A percentile compares a stretch with the other conserved stretches of the same genome.
These are phyloP conservation scores for Apiospora rasikravindrae DNA, from an alignment of 2,329 filamentous ascomycete genomes.

Conservation along the genomic window DNA sequence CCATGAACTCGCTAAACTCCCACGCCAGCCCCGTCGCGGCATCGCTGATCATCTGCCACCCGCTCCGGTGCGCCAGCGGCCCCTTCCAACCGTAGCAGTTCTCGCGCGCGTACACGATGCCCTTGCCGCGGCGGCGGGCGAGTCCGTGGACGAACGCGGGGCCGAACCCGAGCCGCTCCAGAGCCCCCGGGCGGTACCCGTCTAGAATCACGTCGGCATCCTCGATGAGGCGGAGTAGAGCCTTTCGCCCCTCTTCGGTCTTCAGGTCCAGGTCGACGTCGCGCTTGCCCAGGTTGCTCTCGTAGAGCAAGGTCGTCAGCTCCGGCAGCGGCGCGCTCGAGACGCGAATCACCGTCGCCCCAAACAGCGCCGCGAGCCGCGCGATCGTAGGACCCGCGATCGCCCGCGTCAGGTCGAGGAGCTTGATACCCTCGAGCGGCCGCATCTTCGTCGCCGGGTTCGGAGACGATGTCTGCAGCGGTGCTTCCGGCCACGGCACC, in stretches of 20 bases:
- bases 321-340: constrained; percentile 47
- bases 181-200: constrained; percentile 53
- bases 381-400: constrained; percentile 54
- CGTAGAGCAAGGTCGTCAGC: constrained; percentile 46
- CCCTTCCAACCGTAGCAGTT: constrained; percentile 61
- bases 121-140: constrained; percentile 44
- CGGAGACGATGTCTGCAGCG: constrained; percentile 32
- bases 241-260: constrained; percentile 42
- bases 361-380: constrained; percentile 48
- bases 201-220: constrained; percentile 57
- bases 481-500: constrained; percentile 47
- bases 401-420: constrained; percentile 53
- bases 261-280: constrained; percentile 50
- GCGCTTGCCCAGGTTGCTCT: constrained; percentile 58
- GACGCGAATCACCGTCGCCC: constrained; percentile 53
- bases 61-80: constrained; percentile 49
- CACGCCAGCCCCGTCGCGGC: constrained; percentile 41
- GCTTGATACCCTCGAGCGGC: constrained; percentile 52
- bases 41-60: constrained; percentile 61
- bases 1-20: constrained; percentile 39
- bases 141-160: constrained; percentile 46
- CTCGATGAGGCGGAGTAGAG: constrained; percentile 46
- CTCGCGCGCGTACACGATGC: constrained; percentile 54
- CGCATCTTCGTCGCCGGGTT: constrained; percentile 38
- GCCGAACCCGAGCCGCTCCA: constrained; percentile 53